Base-by-base conservation (phyloP, 208 protist species). In the Wallacemonas collosoma region DNA sequence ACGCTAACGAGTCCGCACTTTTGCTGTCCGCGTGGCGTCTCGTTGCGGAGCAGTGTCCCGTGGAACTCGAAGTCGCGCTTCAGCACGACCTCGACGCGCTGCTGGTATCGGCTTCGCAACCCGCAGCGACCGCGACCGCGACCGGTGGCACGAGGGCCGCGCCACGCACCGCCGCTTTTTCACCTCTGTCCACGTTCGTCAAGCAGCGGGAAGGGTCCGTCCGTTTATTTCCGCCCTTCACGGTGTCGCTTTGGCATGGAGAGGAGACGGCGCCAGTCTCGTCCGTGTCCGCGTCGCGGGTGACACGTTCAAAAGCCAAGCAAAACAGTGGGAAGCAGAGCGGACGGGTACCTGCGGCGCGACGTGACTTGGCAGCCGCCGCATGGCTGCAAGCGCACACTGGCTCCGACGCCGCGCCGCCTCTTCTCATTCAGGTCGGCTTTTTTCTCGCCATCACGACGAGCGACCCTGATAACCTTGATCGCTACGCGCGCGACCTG, bases 1-100 rank as follows among this genome's bases (percentile, higher is more conserved):
- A 0, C 9, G 8, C 47, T 36, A n/a, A 50, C 56, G 35, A 14
- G 11, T 14, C 43, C 4, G 4, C 12, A 41, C 43, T 44, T 6
- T 0, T 65, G 60, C 60, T 65, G 8, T 44, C 60, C 4, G 60
- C 60, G 60, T 65, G 60, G 60, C 60, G 60, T 14, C 43, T 65
- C 15, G 39, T 35, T 2, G 60, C 26, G 12, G 60, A 65, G 60
- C 60, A 51, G 60, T 65, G 60, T 17, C 41, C 41, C 14, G 60
- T 5, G 4, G 60, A 38, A 5, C 8, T 65, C n/a, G 41, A 50
- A 17, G 43, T 65, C n/a, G 60, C 60, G n/a, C 12, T 65, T 4
- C 60, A 65, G 4, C 8, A 17, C 41, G 60, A 65, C 40, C 60
- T 65, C 7, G 60, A 65, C 60, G 60, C 4, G 11, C 17, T 65